Percentiles rank a stretch among this genome's conserved stretches.
These are phyloP conservation scores for Metschnikowia corniflorae DNA, from an alignment of 805 yeast species.

Conservation along the genomic window DNA sequence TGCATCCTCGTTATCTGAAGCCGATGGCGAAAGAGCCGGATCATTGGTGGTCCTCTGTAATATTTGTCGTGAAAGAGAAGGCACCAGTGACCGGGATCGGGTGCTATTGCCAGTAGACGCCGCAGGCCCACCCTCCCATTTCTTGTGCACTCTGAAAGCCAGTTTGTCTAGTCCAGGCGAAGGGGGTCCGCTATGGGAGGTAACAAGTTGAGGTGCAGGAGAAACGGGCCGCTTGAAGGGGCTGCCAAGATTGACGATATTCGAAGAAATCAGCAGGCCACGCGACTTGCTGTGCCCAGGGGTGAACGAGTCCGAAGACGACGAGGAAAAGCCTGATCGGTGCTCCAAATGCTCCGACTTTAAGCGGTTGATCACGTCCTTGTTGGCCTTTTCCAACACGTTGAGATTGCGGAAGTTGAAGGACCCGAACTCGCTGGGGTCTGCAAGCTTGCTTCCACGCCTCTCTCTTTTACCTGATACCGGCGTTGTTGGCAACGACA, in stretches of 20 bases:
- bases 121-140: slow-evolving; percentile 4
- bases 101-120: slow-evolving; percentile 3
- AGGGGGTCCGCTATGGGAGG: slow-evolving; percentile 15
- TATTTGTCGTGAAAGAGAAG: slow-evolving; percentile 27
- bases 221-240: slow-evolving; percentile 48
- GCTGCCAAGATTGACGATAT: slow-evolving; percentile 24
- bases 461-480: slow-evolving; percentile 52
- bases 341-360: slow-evolving; percentile 78
- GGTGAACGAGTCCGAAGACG: slow-evolving; percentile 46
- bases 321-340: slow-evolving; percentile 45
- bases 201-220: slow-evolving; percentile 25
- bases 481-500: slow-evolving; percentile 20
- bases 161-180: slow-evolving; percentile 26
- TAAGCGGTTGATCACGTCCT: slow-evolving; percentile 83
- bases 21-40: slow-evolving; percentile 45
- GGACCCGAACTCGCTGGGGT: slow-evolving; percentile 81
- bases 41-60: slow-evolving; percentile 19
- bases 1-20: slow-evolving; percentile 70
- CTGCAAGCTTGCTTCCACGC: slow-evolving; percentile 68
- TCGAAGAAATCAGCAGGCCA: slow-evolving; percentile 31
- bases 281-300: slow-evolving; percentile 26
- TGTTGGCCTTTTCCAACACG: slow-evolving; percentile 89
- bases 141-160: slow-evolving; percentile 6
- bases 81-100: slow-evolving; percentile 14
- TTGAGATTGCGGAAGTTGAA: slow-evolving; percentile 86